A percentile compares a stretch with the other conserved stretches of the same genome.
phyloP scores from a whole-genome alignment of 139 green algal species.

The Diplosphaera chodatii region DNA sequence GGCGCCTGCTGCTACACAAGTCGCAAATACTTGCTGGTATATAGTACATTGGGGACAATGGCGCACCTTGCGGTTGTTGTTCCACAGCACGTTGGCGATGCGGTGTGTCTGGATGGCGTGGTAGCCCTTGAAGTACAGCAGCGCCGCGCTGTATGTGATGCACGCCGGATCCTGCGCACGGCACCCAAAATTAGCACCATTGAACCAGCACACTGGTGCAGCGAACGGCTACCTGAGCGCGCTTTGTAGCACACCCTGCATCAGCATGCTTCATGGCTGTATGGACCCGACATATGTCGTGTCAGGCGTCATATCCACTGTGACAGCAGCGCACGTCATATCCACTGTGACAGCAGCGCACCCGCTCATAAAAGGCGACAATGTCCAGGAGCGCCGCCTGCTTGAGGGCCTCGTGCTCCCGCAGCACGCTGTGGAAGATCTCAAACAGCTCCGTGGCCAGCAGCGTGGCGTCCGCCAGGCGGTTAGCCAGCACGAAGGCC shows the following conservation, averaged over 20 bases:
- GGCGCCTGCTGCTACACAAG: no score
- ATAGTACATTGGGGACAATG: no score
- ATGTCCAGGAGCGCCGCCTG: constrained; percentile 38
- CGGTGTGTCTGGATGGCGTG: constrained; percentile 89
- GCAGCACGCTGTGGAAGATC: constrained; percentile 29
- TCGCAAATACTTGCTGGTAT: no score
- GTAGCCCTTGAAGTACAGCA: constrained; percentile 96
- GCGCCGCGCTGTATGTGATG: constrained; percentile 46
- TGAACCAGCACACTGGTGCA: no score
- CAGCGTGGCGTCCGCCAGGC: constrained; percentile 44
- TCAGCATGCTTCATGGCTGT: no score
- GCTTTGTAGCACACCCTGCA: no score
- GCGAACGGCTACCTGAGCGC: no score
- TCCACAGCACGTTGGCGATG: constrained; percentile 87
- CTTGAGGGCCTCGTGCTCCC: constrained; percentile 9
- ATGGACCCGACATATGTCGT: no score
- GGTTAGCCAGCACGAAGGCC: constrained; percentile 57
- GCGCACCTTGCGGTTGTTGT: constrained; percentile 2
- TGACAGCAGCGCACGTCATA: no score
- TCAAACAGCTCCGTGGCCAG: constrained; percentile 45
- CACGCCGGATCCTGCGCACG: constrained; percentile 61
- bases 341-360: no score
- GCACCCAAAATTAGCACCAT: no score
- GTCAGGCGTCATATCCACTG: no score
- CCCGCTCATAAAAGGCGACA: constrained; percentile 37